Percentiles rank a stretch among this genome's conserved stretches.
Conservation (phyloP, 768 basidiomycete species). For the Suillus subaureus region DNA sequence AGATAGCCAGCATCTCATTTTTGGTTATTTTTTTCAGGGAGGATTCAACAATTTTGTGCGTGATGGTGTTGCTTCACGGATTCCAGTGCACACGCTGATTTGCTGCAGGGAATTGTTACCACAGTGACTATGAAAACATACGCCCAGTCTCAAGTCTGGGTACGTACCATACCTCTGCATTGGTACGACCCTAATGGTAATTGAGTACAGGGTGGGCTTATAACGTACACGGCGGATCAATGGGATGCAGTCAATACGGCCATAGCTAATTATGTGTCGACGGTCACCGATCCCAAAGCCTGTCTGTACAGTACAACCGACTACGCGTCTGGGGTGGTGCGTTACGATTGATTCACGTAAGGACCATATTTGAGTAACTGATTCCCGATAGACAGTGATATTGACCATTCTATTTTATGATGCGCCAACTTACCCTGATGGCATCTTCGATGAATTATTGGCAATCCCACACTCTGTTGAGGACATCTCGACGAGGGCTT, state of each 20-base stretch:
- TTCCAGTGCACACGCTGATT: not conserved
- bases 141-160: slow-evolving; percentile 63
- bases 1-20: not conserved
- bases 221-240: slow-evolving; percentile 27
- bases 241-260: slow-evolving; percentile 20
- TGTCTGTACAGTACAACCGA: slow-evolving; percentile 48
- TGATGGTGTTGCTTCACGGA: not conserved
- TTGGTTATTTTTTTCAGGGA: slow-evolving; percentile 40
- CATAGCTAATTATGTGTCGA: slow-evolving; percentile 23
- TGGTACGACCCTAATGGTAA: not conserved
- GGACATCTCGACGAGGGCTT: slow-evolving; percentile 10
- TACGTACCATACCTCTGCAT: slow-evolving; percentile 28
- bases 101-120: slow-evolving; percentile 56
- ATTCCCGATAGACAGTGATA: slow-evolving; percentile 15
- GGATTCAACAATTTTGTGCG: slow-evolving; percentile 62
- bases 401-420: slow-evolving; percentile 59
- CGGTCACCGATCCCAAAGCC: slow-evolving; percentile 25
- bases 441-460: slow-evolving; percentile 9
- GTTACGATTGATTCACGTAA: not conserved
- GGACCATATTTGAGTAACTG: not conserved
- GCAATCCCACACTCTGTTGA: not conserved
- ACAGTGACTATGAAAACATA: slow-evolving; percentile 54
- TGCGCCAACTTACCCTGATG: slow-evolving; percentile 30
- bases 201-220: slow-evolving; percentile 50
- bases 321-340: slow-evolving; percentile 31